These are phyloP conservation scores for Casuarina glauca DNA, from an alignment of 306 rosid species.

Conservation along the genomic window DNA sequence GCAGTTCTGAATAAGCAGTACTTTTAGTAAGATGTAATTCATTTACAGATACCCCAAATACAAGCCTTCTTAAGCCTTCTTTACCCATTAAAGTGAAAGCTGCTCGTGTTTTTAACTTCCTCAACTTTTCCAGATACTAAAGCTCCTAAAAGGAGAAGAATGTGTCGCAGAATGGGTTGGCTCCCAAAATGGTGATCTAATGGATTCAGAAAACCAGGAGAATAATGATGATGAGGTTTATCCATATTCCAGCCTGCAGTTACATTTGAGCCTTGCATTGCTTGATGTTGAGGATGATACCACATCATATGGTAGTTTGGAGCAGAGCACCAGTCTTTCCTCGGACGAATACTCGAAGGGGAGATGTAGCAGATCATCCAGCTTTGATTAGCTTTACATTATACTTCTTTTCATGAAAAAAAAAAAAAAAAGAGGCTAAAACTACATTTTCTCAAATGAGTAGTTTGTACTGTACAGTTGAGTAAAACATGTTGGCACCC, in stretches of 20 bases:
- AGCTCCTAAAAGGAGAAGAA: slow-evolving; percentile 62
- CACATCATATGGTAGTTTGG: slow-evolving; percentile 56
- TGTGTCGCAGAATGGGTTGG: slow-evolving; percentile 31
- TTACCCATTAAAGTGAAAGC: neutral
- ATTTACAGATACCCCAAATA: neutral
- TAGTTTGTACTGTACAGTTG: slow-evolving; percentile 32
- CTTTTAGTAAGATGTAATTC: slow-evolving; percentile 11
- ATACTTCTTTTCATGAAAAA: neutral
- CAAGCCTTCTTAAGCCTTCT: slow-evolving; percentile 7
- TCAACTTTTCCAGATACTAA: slow-evolving; percentile 51
- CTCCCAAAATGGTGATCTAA: slow-evolving; percentile 14
- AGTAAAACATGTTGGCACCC: slow-evolving; percentile 24
- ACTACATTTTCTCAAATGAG: neutral
- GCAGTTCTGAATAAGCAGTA: neutral
- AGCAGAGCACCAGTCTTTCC: slow-evolving; percentile 36
- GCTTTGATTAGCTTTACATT: slow-evolving; percentile 57
- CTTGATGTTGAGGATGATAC: slow-evolving; percentile 61
- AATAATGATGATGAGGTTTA: slow-evolving; percentile 88
- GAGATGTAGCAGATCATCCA: slow-evolving; percentile 79
- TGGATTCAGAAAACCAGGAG: slow-evolving; percentile 47
- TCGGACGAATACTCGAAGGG: slow-evolving; percentile 53
- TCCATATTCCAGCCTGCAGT: slow-evolving; percentile 75
- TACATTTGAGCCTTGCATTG: slow-evolving; percentile 71
- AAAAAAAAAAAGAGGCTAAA: neutral
- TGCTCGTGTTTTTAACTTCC: neutral